Base-by-base conservation (phyloP, 1,284 basidiomycete genomes). In the Heterobasidion irregulare region DNA sequence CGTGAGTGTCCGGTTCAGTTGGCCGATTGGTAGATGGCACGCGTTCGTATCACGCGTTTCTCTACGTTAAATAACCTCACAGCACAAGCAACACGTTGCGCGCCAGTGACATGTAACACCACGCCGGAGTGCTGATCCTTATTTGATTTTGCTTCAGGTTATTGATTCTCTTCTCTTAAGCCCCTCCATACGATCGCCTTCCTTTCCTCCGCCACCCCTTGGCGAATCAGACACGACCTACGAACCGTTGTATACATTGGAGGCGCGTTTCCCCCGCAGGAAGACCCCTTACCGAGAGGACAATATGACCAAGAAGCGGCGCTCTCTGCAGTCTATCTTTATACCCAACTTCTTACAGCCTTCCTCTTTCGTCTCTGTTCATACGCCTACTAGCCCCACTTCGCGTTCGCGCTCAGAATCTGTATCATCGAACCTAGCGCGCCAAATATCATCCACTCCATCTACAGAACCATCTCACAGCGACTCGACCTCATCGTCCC, bases 271-370 rank as follows among this genome's bases (percentile, higher is more conserved):
- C n/a, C 5, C n/a, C 38, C 38, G 38, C 38, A n/a, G 12, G 38
- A 41, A 41, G 38, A 41, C 38, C 10, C 10, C n/a, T n/a, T 41
- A 41, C n/a, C 38, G 2, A 41, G n/a, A 41, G 12, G 6, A 41
- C 38, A 41, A 41, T 6, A 69, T 70, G 65, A 56, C 73, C 46
- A 79, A 72, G 70, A 80, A 77, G 65, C 74, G 75, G 54, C 72
- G 73, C 50, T 80, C 78, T 6, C 63, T 81, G 54, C 75, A 77
- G 63, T 70, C 75, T 52, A 68, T 80, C 53, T 70, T 79, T 56
- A 70, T 73, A 50, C 73, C 75, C 53, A 70, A 75, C 13, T 76
- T 78, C 63, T 65, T 77, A 18, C 44, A 47, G 9, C 43, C 48
- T 34, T 54, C 55, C 51, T 36, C 51, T 54, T 58, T 50, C 52